phyloP scores from a whole-genome alignment of 345 rosid species.

The Salix exigua region DNA sequence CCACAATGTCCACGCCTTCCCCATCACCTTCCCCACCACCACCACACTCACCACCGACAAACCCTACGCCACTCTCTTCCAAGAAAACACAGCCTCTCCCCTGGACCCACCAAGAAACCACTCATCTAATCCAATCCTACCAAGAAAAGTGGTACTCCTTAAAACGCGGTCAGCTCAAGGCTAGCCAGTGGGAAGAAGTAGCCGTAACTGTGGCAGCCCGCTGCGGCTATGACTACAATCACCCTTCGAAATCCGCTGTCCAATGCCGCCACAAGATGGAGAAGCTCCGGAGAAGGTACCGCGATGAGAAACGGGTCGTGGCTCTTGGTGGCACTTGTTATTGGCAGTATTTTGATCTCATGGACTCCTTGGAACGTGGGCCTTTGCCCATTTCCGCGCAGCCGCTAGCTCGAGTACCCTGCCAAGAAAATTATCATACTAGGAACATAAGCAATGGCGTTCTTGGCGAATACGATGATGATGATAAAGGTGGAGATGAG shows the following conservation, averaged over 20 bases:
- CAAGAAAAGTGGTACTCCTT: constrained; percentile 64
- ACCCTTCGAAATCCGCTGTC: constrained; percentile 40
- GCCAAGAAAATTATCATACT: neutral
- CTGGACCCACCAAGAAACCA: constrained; percentile 72
- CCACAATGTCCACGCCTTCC: constrained; percentile 12
- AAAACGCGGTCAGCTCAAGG: constrained; percentile 61
- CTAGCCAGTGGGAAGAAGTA: constrained; percentile 72
- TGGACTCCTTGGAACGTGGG: constrained; percentile 68
- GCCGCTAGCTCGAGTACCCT: constrained; percentile 32
- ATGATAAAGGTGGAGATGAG: constrained; percentile 1
- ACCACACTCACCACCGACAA: constrained; percentile 4
- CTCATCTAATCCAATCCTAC: constrained; percentile 58
- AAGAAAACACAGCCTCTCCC: constrained; percentile 56
- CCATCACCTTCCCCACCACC: constrained; percentile 13
- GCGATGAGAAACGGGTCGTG: constrained; percentile 47
- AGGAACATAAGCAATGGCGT: neutral
- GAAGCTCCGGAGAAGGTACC: constrained; percentile 69
- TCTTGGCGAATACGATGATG: constrained; percentile 17
- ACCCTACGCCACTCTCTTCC: neutral
- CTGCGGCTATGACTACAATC: constrained; percentile 50
- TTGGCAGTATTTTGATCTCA: constrained; percentile 63
- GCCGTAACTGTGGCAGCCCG: constrained; percentile 57
- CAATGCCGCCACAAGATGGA: constrained; percentile 90
- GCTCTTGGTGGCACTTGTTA: constrained; percentile 21
- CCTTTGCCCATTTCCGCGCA: constrained; percentile 57